Evolutionary conservation across 108 stramenopile genomes (phyloP).

Genomic region (Cyclotella sp.): DNA sequence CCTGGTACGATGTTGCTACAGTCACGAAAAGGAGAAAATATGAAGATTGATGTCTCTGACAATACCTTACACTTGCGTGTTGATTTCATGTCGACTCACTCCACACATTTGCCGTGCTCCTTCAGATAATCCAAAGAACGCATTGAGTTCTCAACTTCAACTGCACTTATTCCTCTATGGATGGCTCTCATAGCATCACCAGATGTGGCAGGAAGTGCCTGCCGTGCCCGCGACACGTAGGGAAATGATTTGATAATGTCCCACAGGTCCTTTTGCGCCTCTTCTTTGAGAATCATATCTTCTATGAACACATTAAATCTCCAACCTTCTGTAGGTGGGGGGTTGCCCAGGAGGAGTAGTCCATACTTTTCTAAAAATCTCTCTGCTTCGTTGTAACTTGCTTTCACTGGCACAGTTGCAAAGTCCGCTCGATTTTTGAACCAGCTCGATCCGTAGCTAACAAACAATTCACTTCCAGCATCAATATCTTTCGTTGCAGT

Average conservation of each 20-base stretch:
- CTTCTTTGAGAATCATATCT: slow-evolving; percentile 42
- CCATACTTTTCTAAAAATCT: slow-evolving; percentile 34
- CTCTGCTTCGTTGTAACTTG: slow-evolving; percentile 22
- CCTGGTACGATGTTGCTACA: slow-evolving; percentile 56
- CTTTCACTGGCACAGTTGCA: slow-evolving; percentile 20
- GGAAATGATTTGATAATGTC: slow-evolving; percentile 36
- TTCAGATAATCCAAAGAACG: slow-evolving; percentile 56
- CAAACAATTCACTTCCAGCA: slow-evolving; percentile 73
- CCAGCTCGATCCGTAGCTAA: slow-evolving; percentile 66
- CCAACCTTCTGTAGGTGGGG: slow-evolving; percentile 5
- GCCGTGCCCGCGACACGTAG: slow-evolving; percentile 32
- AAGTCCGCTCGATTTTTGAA: slow-evolving; percentile 31
- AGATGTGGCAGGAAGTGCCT: slow-evolving; percentile 31
- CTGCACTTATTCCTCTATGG: slow-evolving; percentile 26
- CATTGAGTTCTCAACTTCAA: slow-evolving; percentile 42
- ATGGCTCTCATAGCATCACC: slow-evolving; percentile 38
- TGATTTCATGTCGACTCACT: no score
- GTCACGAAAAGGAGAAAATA: no score
- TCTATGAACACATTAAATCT: slow-evolving; percentile 28
- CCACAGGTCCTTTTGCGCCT: slow-evolving; percentile 39
- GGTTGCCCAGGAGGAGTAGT: slow-evolving; percentile 28
- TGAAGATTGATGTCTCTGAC: no score
- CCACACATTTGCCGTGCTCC: no score
- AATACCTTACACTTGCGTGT: no score
- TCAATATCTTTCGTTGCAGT: slow-evolving; percentile 57